Base-by-base conservation (phyloP, 2,329 filamentous ascomycete genomes). In the Beauveria sp. region DNA sequence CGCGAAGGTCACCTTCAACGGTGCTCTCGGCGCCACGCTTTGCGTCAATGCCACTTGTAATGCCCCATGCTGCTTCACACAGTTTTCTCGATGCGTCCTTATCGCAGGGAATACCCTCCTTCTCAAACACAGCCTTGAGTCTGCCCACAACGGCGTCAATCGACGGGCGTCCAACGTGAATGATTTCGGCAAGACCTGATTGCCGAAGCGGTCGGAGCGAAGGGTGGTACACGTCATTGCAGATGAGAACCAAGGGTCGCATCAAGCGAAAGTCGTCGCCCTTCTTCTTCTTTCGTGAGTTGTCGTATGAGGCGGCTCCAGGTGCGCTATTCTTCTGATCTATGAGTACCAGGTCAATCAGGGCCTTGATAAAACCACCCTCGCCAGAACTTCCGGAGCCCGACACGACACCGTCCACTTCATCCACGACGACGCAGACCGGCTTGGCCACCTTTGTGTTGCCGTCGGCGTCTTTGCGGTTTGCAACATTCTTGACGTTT, bases 211-310 rank as follows among this genome's bases (percentile, higher is more conserved):
- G 92, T 30, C 92, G 85, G 46, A 99, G 81, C 22, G 93, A 90
- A 4, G 93, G 87, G 67, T 96, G 92, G 70, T 99, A 99, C 1
- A 98, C 86, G 72, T 99, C 96, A 69, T 99, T 99, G 78, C 95
- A 99, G 67, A 99, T 95, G 53, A 99, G 80, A 56, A 99, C 91
- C 34, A 99, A 79, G 0, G 95, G 95, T 51, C 95, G 83, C 75
- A 96, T 84, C 64, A 97, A 82, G 47, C 89, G 85, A 71, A 99
- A 99, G 62, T 87, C 88, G 69, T 98, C 93, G 0, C 87, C 88
- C 71, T 91, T 93, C 73, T 84, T 91, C 74, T 86, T 90, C 66
- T 79, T 79, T 16, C 65, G 67, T 24, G 62, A 43, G 16, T 52
- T 50, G 7, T 45, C 26, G 8, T 67, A 63, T 9, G 63, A 49